phyloP scores from a whole-genome alignment of 768 basidiomycete species.

The Cantharellus cinnabarinus region DNA sequence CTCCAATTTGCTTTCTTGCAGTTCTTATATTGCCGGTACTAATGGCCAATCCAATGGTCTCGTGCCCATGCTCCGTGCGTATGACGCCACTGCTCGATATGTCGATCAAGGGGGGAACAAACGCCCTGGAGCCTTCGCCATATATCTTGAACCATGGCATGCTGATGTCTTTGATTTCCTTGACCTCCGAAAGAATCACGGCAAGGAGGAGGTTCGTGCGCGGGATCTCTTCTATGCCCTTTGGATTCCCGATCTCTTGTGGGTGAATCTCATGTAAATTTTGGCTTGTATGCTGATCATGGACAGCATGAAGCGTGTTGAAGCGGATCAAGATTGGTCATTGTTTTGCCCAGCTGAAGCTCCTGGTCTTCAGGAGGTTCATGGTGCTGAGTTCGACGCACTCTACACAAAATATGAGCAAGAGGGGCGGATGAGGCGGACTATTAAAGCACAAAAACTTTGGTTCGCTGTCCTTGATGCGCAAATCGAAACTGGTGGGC shows the following conservation, averaged over 20 bases:
- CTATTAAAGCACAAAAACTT: conserved; percentile 84
- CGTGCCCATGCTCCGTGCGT: conserved; percentile 96
- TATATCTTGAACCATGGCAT: conserved; percentile 99
- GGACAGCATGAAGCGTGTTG: conserved; percentile 86
- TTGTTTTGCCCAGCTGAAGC: conserved; percentile 98
- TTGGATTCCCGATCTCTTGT: conserved; percentile 97
- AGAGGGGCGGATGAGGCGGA: conserved; percentile 70
- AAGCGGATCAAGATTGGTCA: conserved; percentile 76
- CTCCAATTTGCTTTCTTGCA: conserved; percentile 13
- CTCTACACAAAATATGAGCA: conserved; percentile 75
- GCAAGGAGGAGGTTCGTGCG: conserved; percentile 92
- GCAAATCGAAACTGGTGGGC: conserved; percentile 96
- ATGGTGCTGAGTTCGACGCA: conserved; percentile 74
- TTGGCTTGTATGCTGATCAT: background rate
- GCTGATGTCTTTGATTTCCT: conserved; percentile 94
- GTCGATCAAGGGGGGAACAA: conserved; percentile 99
- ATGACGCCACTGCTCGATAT: conserved; percentile 93
- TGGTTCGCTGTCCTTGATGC: conserved; percentile 96
- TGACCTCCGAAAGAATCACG: conserved; percentile 95
- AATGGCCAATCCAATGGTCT: conserved; percentile 99
- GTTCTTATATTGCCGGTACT: conserved; percentile 96
- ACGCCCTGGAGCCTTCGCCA: conserved; percentile 93
- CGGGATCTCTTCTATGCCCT: conserved; percentile 95
- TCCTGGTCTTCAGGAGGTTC: conserved; percentile 69
- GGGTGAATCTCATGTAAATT: conserved; percentile 15